Percentiles rank a stretch among this genome's conserved stretches.
phyloP scores from a whole-genome alignment of 2,329 filamentous ascomycete genomes.

The Colletotrichum lindemuthianum region DNA sequence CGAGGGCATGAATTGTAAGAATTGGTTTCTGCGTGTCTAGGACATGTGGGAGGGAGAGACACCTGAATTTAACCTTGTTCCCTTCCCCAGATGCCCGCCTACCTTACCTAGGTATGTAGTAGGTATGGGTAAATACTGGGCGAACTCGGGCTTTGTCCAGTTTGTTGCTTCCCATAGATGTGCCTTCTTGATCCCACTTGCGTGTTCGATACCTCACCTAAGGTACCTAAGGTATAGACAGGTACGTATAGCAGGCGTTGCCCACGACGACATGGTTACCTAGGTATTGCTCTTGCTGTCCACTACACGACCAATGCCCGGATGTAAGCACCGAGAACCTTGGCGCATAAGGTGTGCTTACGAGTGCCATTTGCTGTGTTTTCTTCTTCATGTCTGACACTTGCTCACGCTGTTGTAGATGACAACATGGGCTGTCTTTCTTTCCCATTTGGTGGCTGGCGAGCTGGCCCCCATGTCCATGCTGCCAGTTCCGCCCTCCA shows the following conservation, averaged over 20 bases:
- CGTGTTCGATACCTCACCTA: not conserved
- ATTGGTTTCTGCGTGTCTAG: conserved; percentile 3
- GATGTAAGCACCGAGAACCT: not conserved
- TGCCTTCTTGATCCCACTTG: no score
- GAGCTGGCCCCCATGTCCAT: conserved; percentile 5
- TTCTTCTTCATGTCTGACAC: conserved; percentile 21
- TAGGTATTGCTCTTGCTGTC: no score
- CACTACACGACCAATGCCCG: no score
- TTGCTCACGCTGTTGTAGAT: conserved; percentile 23
- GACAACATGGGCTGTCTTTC: conserved; percentile 15
- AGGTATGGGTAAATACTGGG: no score
- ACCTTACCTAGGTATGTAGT: not conserved
- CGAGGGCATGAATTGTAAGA: conserved; percentile 1
- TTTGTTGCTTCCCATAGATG: no score
- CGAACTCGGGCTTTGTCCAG: no score
- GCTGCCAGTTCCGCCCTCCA: conserved; percentile 14
- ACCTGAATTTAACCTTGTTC: not conserved
- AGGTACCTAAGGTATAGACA: no score
- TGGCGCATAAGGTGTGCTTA: not conserved
- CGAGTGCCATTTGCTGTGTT: conserved; percentile 1
- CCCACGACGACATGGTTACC: no score
- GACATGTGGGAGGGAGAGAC: conserved; percentile 16
- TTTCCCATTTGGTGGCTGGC: conserved; percentile 3
- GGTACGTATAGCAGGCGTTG: no score
- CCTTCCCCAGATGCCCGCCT: not conserved